phyloP scores from a whole-genome alignment of 2,329 filamentous ascomycete species.

The Claviceps cyperi region DNA sequence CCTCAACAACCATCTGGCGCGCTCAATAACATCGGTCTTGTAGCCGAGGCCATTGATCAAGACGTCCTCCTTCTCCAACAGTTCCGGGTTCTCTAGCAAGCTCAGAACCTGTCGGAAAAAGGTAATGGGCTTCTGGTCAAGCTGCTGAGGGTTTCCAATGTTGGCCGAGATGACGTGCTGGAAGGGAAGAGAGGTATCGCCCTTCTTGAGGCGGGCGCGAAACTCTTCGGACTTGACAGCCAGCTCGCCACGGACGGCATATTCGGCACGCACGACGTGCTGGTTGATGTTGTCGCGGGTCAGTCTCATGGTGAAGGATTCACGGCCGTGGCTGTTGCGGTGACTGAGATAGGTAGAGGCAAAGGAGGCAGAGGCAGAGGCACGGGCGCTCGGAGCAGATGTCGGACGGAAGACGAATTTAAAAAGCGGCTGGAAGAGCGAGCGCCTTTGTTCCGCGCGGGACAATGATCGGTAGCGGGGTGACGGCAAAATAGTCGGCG shows the following conservation, averaged over 20 bases:
- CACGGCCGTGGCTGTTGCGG: slow-evolving; percentile 9
- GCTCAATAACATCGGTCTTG: slow-evolving; percentile 74
- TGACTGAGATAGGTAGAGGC: slow-evolving; percentile 9
- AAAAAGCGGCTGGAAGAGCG: neutral
- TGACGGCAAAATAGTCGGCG: slow-evolving; percentile 5
- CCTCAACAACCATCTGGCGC: slow-evolving; percentile 66
- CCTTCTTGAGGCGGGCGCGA: slow-evolving; percentile 54
- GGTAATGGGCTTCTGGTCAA: slow-evolving; percentile 97
- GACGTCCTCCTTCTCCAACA: slow-evolving; percentile 74
- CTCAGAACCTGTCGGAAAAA: slow-evolving; percentile 97
- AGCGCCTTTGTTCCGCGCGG: neutral
- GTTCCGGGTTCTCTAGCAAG: slow-evolving; percentile 73
- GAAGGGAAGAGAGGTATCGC: slow-evolving; percentile 56
- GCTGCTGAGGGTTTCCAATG: slow-evolving; percentile 96
- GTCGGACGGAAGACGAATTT: too few species aligned
- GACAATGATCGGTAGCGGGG: slow-evolving; percentile 3
- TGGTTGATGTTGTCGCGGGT: slow-evolving; percentile 84
- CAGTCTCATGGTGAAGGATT: slow-evolving; percentile 33
- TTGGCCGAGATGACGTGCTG: slow-evolving; percentile 88
- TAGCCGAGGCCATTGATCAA: slow-evolving; percentile 66
- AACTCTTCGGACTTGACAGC: slow-evolving; percentile 89
- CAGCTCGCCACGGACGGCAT: slow-evolving; percentile 91
- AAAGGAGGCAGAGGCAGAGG: neutral
- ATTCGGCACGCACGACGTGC: slow-evolving; percentile 73
- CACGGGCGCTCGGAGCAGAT: neutral